Percentiles rank a stretch among this genome's conserved stretches.
Evolutionary conservation across 1,284 basidiomycete genomes (phyloP).

Genomic region (Apiotrichum mycotoxinovorans): DNA sequence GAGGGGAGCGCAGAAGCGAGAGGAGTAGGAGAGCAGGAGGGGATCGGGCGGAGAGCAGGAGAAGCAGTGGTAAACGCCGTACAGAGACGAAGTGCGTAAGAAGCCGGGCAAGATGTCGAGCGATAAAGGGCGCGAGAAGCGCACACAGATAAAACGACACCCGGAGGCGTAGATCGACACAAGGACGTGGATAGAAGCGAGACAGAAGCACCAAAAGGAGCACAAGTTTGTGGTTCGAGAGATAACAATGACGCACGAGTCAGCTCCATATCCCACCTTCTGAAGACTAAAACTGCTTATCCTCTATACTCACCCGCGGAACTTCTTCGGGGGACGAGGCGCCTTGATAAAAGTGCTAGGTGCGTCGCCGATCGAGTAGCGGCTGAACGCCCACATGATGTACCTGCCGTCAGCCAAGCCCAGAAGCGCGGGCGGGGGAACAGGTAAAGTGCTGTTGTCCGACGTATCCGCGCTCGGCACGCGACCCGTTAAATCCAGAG

Average conservation of each 20-base stretch:
- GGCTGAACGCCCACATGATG: conserved; percentile 38
- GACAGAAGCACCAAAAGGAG: no score
- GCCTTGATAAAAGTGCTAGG: conserved; percentile 32
- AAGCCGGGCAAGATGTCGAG: not conserved
- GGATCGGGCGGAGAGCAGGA: not conserved
- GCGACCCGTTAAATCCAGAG: no score
- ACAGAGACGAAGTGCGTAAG: not conserved
- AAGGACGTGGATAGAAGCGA: no score
- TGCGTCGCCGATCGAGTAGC: conserved; percentile 35
- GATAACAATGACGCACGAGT: not conserved
- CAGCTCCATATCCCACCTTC: not conserved
- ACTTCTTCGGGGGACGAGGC: conserved; percentile 39
- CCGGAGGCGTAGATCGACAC: no score
- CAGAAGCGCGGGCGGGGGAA: no score
- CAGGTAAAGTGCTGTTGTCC: no score
- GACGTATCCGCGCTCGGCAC: no score
- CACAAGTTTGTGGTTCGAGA: no score
- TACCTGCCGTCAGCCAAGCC: conserved; percentile 11
- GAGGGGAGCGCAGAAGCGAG: no score
- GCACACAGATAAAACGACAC: no score
- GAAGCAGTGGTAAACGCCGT: not conserved
- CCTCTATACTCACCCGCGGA: conserved; percentile 40
- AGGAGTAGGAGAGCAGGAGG: not conserved
- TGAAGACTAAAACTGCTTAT: not conserved
- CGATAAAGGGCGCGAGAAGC: not conserved